Percentiles rank a stretch among this genome's conserved stretches.
phyloP scores from a whole-genome alignment of 2,329 filamentous ascomycete genomes.

The Alternaria sp. region DNA sequence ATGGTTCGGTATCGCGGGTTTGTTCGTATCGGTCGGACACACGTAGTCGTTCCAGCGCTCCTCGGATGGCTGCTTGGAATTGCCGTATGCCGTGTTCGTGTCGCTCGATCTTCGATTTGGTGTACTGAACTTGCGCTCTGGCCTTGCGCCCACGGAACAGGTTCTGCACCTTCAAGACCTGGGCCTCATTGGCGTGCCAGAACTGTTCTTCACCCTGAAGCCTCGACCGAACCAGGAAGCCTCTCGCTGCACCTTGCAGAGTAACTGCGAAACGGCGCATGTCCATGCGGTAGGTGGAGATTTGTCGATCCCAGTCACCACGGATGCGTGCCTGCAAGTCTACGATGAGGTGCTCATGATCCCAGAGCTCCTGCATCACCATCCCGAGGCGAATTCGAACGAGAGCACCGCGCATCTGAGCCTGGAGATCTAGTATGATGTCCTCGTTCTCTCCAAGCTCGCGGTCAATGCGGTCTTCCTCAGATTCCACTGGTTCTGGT shows the following conservation, averaged over 20 bases:
- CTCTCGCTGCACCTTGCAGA: conserved; percentile 80
- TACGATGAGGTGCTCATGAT: conserved; percentile 76
- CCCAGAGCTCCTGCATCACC: conserved; percentile 90
- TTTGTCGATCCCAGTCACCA: conserved; percentile 84
- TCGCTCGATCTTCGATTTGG: conserved; percentile 56
- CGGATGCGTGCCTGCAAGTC: conserved; percentile 87
- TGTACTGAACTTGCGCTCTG: conserved; percentile 52
- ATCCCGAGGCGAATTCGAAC: conserved; percentile 77
- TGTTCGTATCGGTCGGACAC: conserved; percentile 63
- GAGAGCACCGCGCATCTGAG: conserved; percentile 82
- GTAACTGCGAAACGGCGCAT: conserved; percentile 82
- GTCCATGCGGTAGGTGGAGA: conserved; percentile 78
- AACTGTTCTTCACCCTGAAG: conserved; percentile 68
- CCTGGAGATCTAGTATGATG: conserved; percentile 79
- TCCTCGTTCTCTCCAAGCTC: conserved; percentile 80
- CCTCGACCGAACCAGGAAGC: conserved; percentile 72
- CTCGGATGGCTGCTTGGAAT: conserved; percentile 65
- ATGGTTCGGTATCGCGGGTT: conserved; percentile 68
- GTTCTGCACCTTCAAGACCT: conserved; percentile 82
- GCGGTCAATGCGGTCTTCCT: conserved; percentile 84
- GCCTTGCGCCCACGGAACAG: conserved; percentile 72
- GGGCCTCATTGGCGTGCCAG: conserved; percentile 73
- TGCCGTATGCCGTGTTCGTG: conserved; percentile 55
- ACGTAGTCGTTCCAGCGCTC: conserved; percentile 52
- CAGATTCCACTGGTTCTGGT: conserved; percentile 77